Conservation (phyloP, 2,329 filamentous ascomycete genomes). For the Cladophialophora bantiana region DNA sequence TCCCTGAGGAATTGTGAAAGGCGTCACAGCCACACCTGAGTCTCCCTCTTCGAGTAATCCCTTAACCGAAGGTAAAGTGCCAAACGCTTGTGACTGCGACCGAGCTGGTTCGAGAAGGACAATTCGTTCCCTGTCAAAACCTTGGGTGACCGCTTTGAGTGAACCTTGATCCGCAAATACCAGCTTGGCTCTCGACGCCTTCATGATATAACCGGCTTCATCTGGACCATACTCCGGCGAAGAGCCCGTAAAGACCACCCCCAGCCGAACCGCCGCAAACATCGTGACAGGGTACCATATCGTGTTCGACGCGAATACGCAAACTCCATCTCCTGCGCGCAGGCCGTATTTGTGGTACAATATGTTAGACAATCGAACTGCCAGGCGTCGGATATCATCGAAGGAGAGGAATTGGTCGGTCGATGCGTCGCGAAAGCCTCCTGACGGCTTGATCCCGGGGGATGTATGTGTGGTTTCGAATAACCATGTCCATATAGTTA, state of each 20-base stretch:
- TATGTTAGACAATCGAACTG: slow-evolving; percentile 65
- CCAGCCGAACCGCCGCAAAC: slow-evolving; percentile 60
- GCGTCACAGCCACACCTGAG: slow-evolving; percentile 48
- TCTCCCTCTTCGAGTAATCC: slow-evolving; percentile 44
- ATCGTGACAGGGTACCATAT: slow-evolving; percentile 72
- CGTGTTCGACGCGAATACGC: slow-evolving; percentile 68
- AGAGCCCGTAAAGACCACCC: slow-evolving; percentile 29
- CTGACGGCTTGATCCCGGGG: background rate
- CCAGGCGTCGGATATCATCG: slow-evolving; percentile 61
- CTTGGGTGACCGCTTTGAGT: slow-evolving; percentile 44
- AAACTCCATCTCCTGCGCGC: slow-evolving; percentile 61
- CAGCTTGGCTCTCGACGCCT: slow-evolving; percentile 3
- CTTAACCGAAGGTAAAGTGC: slow-evolving; percentile 35
- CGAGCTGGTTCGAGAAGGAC: background rate
- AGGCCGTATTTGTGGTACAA: slow-evolving; percentile 63
- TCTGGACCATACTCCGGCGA: background rate
- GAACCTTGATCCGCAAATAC: background rate
- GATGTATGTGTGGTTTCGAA: slow-evolving; percentile 8
- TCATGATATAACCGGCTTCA: slow-evolving; percentile 4
- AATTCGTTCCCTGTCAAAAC: slow-evolving; percentile 42
- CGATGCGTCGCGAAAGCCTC: slow-evolving; percentile 63
- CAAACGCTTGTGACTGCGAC: background rate
- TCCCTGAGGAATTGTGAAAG: slow-evolving; percentile 56
- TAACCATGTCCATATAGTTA: slow-evolving; percentile 8
- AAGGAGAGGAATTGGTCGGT: slow-evolving; percentile 66